Evolutionary conservation across 2,329 filamentous ascomycete species (phyloP).

Genomic region (Xylariales sp.): DNA sequence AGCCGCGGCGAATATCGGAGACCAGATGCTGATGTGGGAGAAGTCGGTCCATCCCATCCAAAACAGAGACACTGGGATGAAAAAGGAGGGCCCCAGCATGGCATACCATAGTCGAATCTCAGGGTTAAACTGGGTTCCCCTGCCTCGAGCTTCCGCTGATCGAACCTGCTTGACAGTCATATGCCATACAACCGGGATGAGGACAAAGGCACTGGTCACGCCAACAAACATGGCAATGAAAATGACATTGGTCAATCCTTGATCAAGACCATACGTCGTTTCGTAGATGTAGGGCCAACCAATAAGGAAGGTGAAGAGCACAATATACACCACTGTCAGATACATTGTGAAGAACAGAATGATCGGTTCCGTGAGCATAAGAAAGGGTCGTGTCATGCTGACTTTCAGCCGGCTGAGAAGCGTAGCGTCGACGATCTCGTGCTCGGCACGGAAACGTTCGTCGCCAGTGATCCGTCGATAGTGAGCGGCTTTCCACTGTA

Average conservation of each 20-base stretch:
- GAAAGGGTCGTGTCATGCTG: slow-evolving; percentile 37
- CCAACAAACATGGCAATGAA: slow-evolving; percentile 41
- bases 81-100: slow-evolving; percentile 34
- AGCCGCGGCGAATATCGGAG: slow-evolving; percentile 34
- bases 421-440: slow-evolving; percentile 49
- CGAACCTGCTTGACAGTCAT: slow-evolving; percentile 18
- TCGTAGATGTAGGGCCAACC: slow-evolving; percentile 47
- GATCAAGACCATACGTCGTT: slow-evolving; percentile 34
- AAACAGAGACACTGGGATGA: slow-evolving; percentile 42
- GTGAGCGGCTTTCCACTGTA: slow-evolving; percentile 55
- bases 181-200: slow-evolving; percentile 30
- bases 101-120: slow-evolving; percentile 39
- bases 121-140: slow-evolving; percentile 28
- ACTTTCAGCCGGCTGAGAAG: slow-evolving; percentile 48
- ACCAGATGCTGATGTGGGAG: slow-evolving; percentile 37
- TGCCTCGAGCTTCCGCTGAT: slow-evolving; percentile 36
- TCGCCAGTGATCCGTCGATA: slow-evolving; percentile 59
- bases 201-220: slow-evolving; percentile 27
- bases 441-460: slow-evolving; percentile 56
- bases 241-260: slow-evolving; percentile 37
- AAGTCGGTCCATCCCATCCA: slow-evolving; percentile 47
- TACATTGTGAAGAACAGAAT: slow-evolving; percentile 43
- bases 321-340: slow-evolving; percentile 46
- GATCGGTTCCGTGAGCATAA: slow-evolving; percentile 33
- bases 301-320: slow-evolving; percentile 49